phyloP scores from a whole-genome alignment of 805 yeast genomes.

The Metschnikowia lochheadii region DNA sequence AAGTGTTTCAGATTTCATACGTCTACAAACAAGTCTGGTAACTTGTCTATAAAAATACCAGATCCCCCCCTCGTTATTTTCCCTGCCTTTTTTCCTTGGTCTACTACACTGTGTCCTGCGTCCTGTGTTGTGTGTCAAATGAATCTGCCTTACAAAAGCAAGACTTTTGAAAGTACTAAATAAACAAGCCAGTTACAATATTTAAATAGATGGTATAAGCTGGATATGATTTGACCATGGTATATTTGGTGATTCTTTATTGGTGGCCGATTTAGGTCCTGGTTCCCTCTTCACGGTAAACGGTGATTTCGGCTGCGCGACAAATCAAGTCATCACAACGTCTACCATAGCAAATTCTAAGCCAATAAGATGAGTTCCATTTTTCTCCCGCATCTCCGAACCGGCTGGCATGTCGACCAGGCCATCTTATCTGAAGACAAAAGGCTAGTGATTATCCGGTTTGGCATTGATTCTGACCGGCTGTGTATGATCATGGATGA shows the following conservation, averaged over 20 bases:
- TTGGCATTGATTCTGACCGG: slow-evolving; percentile 73
- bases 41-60: background rate
- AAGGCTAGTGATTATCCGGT: slow-evolving; percentile 79
- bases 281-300: too few species aligned
- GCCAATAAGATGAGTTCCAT: slow-evolving; percentile 16
- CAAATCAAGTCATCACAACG: background rate
- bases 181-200: too few species aligned
- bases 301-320: slow-evolving; percentile 2
- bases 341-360: background rate
- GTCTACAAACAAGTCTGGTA: background rate
- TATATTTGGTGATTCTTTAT: too few species aligned
- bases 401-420: slow-evolving; percentile 83
- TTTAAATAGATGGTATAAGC: too few species aligned
- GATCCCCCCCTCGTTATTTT: background rate
- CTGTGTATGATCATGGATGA: slow-evolving; percentile 93
- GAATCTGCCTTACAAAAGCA: background rate
- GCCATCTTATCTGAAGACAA: slow-evolving; percentile 91
- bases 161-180: background rate
- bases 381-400: slow-evolving; percentile 19
- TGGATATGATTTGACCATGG: too few species aligned
- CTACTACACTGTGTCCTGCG: too few species aligned
- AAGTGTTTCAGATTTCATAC: background rate
- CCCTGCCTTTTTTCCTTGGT: background rate
- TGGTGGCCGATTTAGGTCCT: background rate
- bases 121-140: background rate